Evolutionary conservation across 257 asterid species (phyloP), one percentile per base, ranked within the genome.

Genomic region (Petunia secreta): DNA sequence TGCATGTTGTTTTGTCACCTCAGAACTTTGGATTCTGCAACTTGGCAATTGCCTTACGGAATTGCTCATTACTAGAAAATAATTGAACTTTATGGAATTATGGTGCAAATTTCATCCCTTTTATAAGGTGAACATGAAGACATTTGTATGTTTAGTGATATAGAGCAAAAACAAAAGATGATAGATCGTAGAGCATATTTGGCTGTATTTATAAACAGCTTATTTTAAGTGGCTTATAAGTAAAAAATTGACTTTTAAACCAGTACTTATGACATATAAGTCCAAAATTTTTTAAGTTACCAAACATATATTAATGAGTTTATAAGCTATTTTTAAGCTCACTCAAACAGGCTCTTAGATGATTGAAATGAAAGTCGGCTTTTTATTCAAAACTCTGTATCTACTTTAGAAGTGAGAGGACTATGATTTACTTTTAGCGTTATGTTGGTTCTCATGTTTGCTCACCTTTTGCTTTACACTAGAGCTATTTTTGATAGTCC

Each of bases 1-100:
- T 71, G 34, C 43, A 71, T 25, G 46, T 71, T 48, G 77, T 48
- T 71, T 46, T 71, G 5, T 69, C 10, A 9, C 57, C 75, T 67
- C 43, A 14, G 8, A 67, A 67, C n/a, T 44, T 43, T 68, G 58
- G 43, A 8, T 68, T n/a, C 8, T 25, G 16, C 41, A 69, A 69
- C 44, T 69, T 69, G 13, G 58, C 60, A 71, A 71, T 25, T 71
- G 60, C 43, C 9, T 46, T n/a, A 48, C 77, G 43, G 3, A 69
- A 69, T 25, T 25, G n/a, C 77, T 69, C 4, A 69, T 69, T 69
- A 10, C 16, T 2, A 44, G 43, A 69, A 46, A 69, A 69, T 69
- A 25, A 25, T 25, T 25, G 16, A 16, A 37, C 43, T 69, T 9
- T 4, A 4, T 40, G 25, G 11, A 8, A 44, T 3, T 16, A 44